A percentile compares a stretch with the other conserved stretches of the same genome.
phyloP scores from a whole-genome alignment of 176 grass and related monocot genomes.

The Tillandsia fasciculata region DNA sequence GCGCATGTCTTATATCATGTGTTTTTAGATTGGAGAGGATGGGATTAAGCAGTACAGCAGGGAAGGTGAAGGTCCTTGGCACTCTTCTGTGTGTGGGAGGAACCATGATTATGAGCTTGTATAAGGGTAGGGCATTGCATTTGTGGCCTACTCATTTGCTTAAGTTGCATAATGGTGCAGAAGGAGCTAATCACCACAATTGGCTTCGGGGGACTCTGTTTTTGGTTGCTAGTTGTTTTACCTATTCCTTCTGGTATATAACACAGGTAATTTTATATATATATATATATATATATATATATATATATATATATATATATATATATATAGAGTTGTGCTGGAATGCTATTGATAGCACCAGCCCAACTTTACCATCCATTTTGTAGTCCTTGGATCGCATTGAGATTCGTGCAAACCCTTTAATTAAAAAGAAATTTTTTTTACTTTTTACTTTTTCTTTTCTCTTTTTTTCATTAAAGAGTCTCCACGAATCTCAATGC shows the following conservation, averaged over 20 bases:
- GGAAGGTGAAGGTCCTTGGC: constrained; percentile 29
- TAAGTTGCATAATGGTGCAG: not conserved
- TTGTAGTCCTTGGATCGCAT: no score
- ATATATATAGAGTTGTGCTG: no score
- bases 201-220: constrained; percentile 23
- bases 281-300: no score
- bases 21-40: constrained; percentile 33
- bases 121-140: constrained; percentile 19
- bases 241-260: constrained; percentile 40
- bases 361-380: no score
- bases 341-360: no score
- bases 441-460: no score
- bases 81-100: constrained; percentile 29
- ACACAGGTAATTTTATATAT: constrained; percentile 2
- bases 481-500: no score
- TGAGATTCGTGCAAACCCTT: no score
- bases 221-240: constrained; percentile 24
- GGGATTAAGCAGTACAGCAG: not conserved
- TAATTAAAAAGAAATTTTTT: no score
- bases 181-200: not conserved
- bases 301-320: no score
- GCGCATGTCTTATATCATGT: no score
- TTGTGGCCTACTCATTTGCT: constrained; percentile 25
- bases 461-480: no score
- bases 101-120: constrained; percentile 38